Evolutionary conservation across 805 yeast genomes (phyloP), one percentile per base, ranked within the genome.

Genomic region (Monosporozyma aerobia): DNA sequence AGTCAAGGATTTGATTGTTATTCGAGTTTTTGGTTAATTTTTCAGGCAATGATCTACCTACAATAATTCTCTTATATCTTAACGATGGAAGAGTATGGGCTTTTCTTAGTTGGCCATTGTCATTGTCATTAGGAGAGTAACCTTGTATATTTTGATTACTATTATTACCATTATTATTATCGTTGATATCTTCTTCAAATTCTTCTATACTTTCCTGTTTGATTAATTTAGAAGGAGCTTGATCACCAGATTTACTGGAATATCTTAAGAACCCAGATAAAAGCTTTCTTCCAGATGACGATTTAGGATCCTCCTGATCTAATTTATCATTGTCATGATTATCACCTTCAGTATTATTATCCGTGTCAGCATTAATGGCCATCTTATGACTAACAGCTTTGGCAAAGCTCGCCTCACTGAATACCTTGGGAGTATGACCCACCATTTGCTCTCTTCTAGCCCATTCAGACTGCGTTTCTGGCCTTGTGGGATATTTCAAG

Each of bases 401-500:
- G 11, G 30, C 51, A 43, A 49, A 49, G 16, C 44, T 29, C 16
- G 51, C n/a, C 32, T 49, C 52, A 50, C 29, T 29, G n/a, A 50
- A 50, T 2, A 50, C 52, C 35, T 47, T 50, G n/a, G 48, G 48
- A 5, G 41, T 44, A 13, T 9, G 43, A 33, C 82, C 81, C 0
- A 64, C 60, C 59, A 76, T 73, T 16, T 61, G 61, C 9, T 60
- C 57, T 59, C 74, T 75, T 54, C 79, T 69, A 51, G 61, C 66
- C 52, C 77, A 67, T 50, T 51, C 54, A 5, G 52, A 44, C 1
- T 47, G 49, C 3, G 63, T 56, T 44, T 69, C 72, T 6, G 48
- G 40, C 50, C 73, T 69, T 7, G 60, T 56, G 3, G 85, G 85
- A 53, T 73, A 74, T 51, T 73, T 69, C 49, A 81, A 66, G 1